Base-by-base conservation (phyloP, 2,329 filamentous ascomycete species). In the Aciculosporium take region DNA sequence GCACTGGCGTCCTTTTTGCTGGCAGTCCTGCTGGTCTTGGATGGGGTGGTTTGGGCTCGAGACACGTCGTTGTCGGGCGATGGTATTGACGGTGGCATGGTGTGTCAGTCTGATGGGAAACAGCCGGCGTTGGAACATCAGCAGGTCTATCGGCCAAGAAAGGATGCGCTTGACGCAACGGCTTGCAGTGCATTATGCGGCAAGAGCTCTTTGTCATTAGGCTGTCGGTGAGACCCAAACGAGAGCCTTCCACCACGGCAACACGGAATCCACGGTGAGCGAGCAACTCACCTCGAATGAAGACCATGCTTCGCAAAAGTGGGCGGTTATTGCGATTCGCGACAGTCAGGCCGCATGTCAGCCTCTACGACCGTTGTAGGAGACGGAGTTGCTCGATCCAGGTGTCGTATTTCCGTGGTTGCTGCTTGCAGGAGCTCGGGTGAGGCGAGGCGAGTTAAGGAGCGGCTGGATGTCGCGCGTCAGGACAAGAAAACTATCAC, bases 81-180 rank as follows among this genome's bases (percentile, higher is more conserved):
- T 30, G 40, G 40, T 46, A 21, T 47, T 43, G 49, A 43, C 31
- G 41, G 39, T 37, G 51, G 49, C 51, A 53, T 53, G 43, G 43
- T 49, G 45, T 42, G 27, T 46, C 39, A 42, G 40, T 44, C 47
- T 50, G 39, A 10, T 12, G 8, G 35, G 25, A 29, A 32, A 33
- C 34, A 39, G 30, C 50, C 42, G 49, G 48, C 48, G 27, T 21
- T 20, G 27, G n/a, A 10, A 17, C 17, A 31, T 20, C 10, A 24
- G 21, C 10, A 7, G 9, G 3, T 13, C 21, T 7, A 13, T 27
- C 23, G 28, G 13, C 13, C 27, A 31, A 15, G 10, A 7, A 12
- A 2, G 15, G 2, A 18, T n/a, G n/a, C 13, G 20, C 17, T 15
- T 20, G 29, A 28, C 7, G 8, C 15, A 21, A 27, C 7, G 10